Evolutionary conservation across 768 basidiomycete genomes (phyloP), one percentile per base, ranked within the genome.

Genomic region (Termitomyces sp.): DNA sequence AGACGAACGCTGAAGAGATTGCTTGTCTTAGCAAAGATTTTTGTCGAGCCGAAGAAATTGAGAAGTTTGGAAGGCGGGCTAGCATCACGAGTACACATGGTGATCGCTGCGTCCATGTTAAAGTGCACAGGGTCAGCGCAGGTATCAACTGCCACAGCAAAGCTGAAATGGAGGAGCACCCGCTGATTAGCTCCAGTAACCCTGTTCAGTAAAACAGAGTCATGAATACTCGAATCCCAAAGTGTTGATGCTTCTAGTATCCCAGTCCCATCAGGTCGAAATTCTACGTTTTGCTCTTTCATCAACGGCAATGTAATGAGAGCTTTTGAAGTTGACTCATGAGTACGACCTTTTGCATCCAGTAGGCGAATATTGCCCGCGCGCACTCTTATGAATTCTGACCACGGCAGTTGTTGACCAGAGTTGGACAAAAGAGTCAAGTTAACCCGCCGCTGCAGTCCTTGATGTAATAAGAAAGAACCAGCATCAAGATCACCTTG

Each of bases 161-260:
- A 96, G 35, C 77, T 78, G 5, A 97, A 67, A 65, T 91, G 88
- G 27, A 98, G 67, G 32, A 97, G 74, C 10, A 97, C 77, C 37
- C 91, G 85, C 61, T 95, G 91, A 45, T 85, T 84, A 4, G 83
- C 66, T 3, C 83, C 78, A 2, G 94, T 96, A 39, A 94, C 86
- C 27, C 87, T 83, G 68, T 99, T 96, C 59, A 99, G 79, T 43
- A 95, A 73, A 16, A 84, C 68, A 12, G 92, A 94, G 62, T 92
- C 85, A 68, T 98, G 97, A 12, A 91, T 73, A 56, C 94, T 93
- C 1, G 92, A 93, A 72, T 99, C 97, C 95, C 96, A 98, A 6
- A 90, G 76, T 1, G 88, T 88, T 54, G 85, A 82, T 9, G 84
- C 86, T 21, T 78, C 72, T 44, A 98, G 69, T 7, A 70, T 68